These are phyloP conservation scores for Aspergillus mulundensis DNA, from an alignment of 495 filamentous ascomycete species.

Conservation along the genomic window DNA sequence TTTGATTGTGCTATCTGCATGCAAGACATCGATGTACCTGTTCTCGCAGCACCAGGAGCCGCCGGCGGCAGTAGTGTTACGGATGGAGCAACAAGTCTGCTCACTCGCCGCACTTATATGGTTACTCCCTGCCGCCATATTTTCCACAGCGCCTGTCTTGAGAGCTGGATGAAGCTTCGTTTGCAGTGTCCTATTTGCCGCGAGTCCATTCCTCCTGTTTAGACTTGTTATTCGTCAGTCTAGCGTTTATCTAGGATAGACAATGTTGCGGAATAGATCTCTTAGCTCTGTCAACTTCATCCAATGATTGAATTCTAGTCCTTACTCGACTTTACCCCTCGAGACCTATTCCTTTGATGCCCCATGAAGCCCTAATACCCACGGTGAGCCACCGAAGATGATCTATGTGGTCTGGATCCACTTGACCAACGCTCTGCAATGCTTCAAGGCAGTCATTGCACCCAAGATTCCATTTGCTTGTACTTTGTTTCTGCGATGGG, in stretches of 20 bases:
- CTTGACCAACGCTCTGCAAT: no score
- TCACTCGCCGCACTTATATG: conserved; percentile 85
- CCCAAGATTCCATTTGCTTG: no score
- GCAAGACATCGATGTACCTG: conserved; percentile 82
- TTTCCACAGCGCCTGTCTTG: conserved; percentile 88
- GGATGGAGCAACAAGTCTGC: conserved; percentile 62
- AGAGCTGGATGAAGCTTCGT: conserved; percentile 92
- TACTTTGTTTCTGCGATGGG: no score
- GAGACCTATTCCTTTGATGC: no score
- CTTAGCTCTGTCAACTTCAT: no score
- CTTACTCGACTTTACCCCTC: no score
- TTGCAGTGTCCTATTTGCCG: conserved; percentile 95
- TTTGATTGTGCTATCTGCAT: conserved; percentile 96
- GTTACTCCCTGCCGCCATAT: conserved; percentile 96
- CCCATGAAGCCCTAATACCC: no score
- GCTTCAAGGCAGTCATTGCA: no score
- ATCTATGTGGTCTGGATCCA: no score
- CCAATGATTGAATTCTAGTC: no score
- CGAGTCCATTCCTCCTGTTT: conserved; percentile 81
- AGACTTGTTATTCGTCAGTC: conserved; percentile 12
- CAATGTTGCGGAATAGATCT: not conserved
- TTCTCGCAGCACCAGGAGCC: conserved; percentile 57
- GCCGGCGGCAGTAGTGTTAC: conserved; percentile 43
- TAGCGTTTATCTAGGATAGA: conserved; percentile 5
- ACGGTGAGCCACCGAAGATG: no score